These are phyloP conservation scores for Solanum dulcamara DNA, from an alignment of 257 asterid species.

Conservation along the genomic window DNA sequence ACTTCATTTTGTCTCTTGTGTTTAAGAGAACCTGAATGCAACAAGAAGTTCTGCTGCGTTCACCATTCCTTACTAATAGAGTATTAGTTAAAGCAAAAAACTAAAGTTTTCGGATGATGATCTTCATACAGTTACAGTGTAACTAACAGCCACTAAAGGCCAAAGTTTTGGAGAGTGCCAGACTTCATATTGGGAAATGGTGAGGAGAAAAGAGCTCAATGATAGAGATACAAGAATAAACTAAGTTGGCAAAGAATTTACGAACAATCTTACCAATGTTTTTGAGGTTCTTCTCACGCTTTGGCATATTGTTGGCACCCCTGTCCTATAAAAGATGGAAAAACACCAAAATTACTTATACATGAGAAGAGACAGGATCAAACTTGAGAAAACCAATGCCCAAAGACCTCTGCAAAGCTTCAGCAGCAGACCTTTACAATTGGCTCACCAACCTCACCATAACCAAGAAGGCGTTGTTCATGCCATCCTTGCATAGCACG, in stretches of 20 bases:
- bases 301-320: constrained; percentile 34
- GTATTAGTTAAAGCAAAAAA: not conserved
- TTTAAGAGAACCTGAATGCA: constrained; percentile 62
- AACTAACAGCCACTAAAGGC: not conserved
- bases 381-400: not conserved
- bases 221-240: not conserved
- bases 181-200: not conserved
- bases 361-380: not conserved
- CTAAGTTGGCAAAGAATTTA: not conserved
- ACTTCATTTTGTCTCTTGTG: constrained; percentile 72
- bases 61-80: not conserved
- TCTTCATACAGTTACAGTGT: not conserved
- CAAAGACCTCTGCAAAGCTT: not conserved
- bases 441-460: constrained; percentile 54
- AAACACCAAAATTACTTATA: not conserved
- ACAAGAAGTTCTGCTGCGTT: not conserved
- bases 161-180: not conserved
- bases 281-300: constrained; percentile 73
- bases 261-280: constrained; percentile 48
- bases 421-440: constrained; percentile 29
- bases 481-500: constrained; percentile 97
- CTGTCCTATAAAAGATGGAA: constrained; percentile 44
- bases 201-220: not conserved
- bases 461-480: constrained; percentile 42
- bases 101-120: not conserved